These are phyloP conservation scores for Rhodotorula glutinis DNA, from an alignment of 1,284 basidiomycete species.

Conservation along the genomic window DNA sequence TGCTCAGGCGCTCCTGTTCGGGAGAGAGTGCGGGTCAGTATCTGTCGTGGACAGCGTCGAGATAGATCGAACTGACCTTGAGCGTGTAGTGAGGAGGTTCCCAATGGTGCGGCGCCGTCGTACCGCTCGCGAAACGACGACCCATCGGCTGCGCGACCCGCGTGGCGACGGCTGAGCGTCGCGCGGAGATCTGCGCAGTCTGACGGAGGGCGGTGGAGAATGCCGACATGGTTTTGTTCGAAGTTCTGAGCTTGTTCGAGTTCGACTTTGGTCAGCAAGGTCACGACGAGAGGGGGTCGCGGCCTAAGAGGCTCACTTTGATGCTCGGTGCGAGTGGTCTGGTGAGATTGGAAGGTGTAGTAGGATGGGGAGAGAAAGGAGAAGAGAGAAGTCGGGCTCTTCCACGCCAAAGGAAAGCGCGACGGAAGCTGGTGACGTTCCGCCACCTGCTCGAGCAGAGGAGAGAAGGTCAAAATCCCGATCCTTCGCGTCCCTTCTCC, in stretches of 20 bases:
- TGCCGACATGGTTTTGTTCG: neutral
- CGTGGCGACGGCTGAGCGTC: neutral
- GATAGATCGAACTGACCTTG: neutral
- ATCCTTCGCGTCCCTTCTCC: too few species aligned
- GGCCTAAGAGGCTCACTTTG: too few species aligned
- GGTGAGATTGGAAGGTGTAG: too few species aligned
- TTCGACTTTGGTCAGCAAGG: neutral
- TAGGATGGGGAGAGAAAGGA: too few species aligned
- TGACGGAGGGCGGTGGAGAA: neutral
- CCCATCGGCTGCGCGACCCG: neutral
- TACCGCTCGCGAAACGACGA: neutral
- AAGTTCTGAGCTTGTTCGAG: neutral
- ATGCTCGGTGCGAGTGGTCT: too few species aligned
- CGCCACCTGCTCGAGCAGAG: too few species aligned
- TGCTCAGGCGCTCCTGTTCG: neutral
- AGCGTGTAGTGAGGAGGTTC: constrained; percentile 4
- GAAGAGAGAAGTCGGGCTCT: too few species aligned
- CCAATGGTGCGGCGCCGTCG: neutral
- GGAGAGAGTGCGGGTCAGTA: neutral
- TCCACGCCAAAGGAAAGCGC: too few species aligned
- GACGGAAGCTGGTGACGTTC: too few species aligned
- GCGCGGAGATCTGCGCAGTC: neutral
- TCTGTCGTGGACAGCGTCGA: too few species aligned
- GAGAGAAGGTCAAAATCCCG: too few species aligned
- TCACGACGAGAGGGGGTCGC: neutral